phyloP scores from a whole-genome alignment of 2,329 filamentous ascomycete genomes.

The Alternaria longipes region DNA sequence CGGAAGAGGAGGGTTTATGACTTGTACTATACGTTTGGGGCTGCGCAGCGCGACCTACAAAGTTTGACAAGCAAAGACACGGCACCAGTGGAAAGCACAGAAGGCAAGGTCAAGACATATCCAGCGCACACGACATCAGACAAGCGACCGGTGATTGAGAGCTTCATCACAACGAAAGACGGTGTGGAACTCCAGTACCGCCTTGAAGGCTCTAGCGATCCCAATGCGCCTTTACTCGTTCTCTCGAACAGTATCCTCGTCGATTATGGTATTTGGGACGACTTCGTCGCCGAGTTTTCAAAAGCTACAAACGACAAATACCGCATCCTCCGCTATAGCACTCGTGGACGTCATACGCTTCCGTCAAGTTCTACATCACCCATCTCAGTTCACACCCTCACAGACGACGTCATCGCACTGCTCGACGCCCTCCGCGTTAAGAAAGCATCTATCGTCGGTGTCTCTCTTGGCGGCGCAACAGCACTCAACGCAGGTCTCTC shows the following conservation, averaged over 20 bases:
- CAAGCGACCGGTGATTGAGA: constrained; percentile 65
- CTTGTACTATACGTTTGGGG: constrained; percentile 82
- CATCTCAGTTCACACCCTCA: constrained; percentile 69
- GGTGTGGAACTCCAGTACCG: constrained; percentile 75
- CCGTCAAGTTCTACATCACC: constrained; percentile 54
- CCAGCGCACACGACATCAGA: constrained; percentile 50
- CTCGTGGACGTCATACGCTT: constrained; percentile 70
- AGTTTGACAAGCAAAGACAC: constrained; percentile 62
- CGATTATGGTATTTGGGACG: constrained; percentile 82
- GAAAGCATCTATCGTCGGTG: constrained; percentile 74
- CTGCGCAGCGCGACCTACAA: constrained; percentile 73
- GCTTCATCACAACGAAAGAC: constrained; percentile 74
- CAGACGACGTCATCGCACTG: constrained; percentile 72
- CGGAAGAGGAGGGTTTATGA: constrained; percentile 70
- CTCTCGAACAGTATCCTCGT: constrained; percentile 85
- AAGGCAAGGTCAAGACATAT: constrained; percentile 65
- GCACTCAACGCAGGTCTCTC: constrained; percentile 75
- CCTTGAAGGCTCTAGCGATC: constrained; percentile 75
- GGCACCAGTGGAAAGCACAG: constrained; percentile 61
- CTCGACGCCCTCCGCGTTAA: constrained; percentile 75
- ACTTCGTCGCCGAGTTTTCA: constrained; percentile 70
- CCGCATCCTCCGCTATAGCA: constrained; percentile 79
- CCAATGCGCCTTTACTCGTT: constrained; percentile 74
- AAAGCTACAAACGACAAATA: constrained; percentile 66
- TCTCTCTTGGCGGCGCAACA: constrained; percentile 83